Base-by-base conservation (phyloP, 345 rosid species). In the Camelina neglecta region DNA sequence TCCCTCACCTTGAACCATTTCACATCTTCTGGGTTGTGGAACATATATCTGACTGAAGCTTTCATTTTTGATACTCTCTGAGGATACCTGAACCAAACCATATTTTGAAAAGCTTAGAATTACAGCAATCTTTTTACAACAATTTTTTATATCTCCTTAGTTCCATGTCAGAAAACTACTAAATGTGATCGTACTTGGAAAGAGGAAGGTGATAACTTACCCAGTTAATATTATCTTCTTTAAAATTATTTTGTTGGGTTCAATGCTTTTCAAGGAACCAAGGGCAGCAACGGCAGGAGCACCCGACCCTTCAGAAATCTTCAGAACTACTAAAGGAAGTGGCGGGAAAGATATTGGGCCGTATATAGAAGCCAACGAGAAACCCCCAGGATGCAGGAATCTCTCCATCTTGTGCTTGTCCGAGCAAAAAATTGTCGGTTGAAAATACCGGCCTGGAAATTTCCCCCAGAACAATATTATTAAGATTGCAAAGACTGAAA, bases 371-470 rank as follows among this genome's bases (percentile, higher is more conserved):
- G 99, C 99, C 7, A 88, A 54, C 6, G 90, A 84, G 76, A 89
- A 92, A 75, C 88, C 67, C 15, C 97, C 97, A 0, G 97, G 83
- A 54, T 90, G 99, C 69, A 94, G 90, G 77, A 92, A 92, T 73
- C 97, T 92, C 81, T 92, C 99, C 99, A 95, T 92, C 86, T 95
- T 90, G 83, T 90, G 95, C 80, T 90, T 95, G 81, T 89, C 97
- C 16, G 97, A 88, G 57, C 86, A 86, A 48, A 88, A 88, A 76
- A 69, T 84, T 87, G 80, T 95, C 93, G 0, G 96, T 79, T 12
- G 97, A 89, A 83, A 92, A 95, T 70, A 89, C 82, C 0, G 97
- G 99, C 86, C 99, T 95, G 90, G 70, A 75, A 50, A 39, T 20
- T 38, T 2, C 6, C 16, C 12, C 11, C 38, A 35, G 8, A 13